Evolutionary conservation across 345 rosid species (phyloP).

Genomic region (Populus pruinosa): DNA sequence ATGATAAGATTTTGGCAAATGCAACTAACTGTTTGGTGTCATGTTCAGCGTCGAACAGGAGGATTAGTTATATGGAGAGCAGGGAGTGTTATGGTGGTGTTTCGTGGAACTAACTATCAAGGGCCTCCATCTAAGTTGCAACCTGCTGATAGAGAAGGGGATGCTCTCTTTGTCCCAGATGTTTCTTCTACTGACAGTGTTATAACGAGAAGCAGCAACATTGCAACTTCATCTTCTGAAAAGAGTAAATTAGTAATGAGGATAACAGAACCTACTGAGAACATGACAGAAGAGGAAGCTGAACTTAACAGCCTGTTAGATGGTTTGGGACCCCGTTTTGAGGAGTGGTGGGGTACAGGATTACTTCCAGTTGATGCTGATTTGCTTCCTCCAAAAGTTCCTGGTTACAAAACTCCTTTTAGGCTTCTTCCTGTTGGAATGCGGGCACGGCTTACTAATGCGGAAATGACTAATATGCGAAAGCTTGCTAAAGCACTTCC

Average conservation of each 20-base stretch:
- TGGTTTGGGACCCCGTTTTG: constrained; percentile 87
- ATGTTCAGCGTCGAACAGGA: constrained; percentile 90
- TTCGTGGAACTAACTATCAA: constrained; percentile 68
- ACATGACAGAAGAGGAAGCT: constrained; percentile 74
- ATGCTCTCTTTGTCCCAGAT: constrained; percentile 65
- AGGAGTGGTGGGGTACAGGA: constrained; percentile 99
- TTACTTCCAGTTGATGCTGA: constrained; percentile 95
- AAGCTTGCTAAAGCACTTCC: constrained; percentile 88
- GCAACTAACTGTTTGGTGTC: constrained; percentile 35
- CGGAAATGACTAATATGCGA: constrained; percentile 90
- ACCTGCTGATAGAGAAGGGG: constrained; percentile 36
- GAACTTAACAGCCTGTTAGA: constrained; percentile 72
- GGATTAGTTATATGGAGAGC: constrained; percentile 95
- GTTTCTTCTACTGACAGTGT: constrained; percentile 50
- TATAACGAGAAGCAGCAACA: constrained; percentile 24
- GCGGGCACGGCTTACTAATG: constrained; percentile 87
- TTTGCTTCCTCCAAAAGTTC: constrained; percentile 72
- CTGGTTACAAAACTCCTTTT: constrained; percentile 87
- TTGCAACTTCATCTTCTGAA: constrained; percentile 26
- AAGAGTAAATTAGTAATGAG: constrained; percentile 37
- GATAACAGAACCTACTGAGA: constrained; percentile 31
- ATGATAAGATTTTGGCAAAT: background rate
- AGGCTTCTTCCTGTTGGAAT: constrained; percentile 97
- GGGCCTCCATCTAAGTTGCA: constrained; percentile 57
- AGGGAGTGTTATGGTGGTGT: constrained; percentile 98